A percentile compares a stretch with the other conserved stretches of the same genome.
These are phyloP conservation scores for Vitis hybrid DNA, from an alignment of 177 flowering plant genomes.

Conservation along the genomic window DNA sequence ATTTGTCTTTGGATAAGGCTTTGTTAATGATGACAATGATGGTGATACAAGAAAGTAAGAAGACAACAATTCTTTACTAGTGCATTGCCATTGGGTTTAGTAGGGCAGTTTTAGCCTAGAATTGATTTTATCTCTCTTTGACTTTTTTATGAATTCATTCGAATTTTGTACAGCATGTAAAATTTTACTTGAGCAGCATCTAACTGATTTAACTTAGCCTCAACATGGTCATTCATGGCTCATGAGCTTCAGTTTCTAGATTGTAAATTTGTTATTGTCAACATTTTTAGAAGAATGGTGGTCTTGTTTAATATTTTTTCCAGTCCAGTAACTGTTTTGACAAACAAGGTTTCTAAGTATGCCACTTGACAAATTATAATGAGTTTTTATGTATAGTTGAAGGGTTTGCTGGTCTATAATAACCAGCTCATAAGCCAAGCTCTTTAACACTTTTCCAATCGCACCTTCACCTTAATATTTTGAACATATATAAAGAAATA, in stretches of 20 bases:
- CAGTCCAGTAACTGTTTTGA: not conserved
- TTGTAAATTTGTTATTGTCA: not conserved
- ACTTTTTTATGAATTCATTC: too few species aligned
- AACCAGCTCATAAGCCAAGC: constrained; percentile 8
- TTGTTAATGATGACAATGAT: too few species aligned
- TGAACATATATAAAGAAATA: not conserved
- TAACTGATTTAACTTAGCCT: not conserved
- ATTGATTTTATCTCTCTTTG: too few species aligned
- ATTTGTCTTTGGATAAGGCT: too few species aligned
- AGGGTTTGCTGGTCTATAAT: not conserved
- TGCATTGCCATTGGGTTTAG: too few species aligned
- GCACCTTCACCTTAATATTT: not conserved
- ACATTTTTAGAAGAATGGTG: too few species aligned
- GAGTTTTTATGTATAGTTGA: not conserved
- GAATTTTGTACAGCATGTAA: too few species aligned
- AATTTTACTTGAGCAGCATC: too few species aligned
- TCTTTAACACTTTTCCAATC: not conserved
- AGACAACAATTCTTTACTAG: too few species aligned
- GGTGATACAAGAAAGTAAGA: too few species aligned
- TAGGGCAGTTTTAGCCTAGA: too few species aligned
- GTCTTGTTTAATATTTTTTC: not conserved
- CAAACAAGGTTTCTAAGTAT: not conserved
- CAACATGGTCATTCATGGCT: not conserved
- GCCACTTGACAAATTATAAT: not conserved
- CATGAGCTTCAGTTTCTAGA: not conserved